Percentiles rank a stretch among this genome's conserved stretches.
Evolutionary conservation across 1,284 basidiomycete genomes (phyloP).

Genomic region (Inonotus obliquus): DNA sequence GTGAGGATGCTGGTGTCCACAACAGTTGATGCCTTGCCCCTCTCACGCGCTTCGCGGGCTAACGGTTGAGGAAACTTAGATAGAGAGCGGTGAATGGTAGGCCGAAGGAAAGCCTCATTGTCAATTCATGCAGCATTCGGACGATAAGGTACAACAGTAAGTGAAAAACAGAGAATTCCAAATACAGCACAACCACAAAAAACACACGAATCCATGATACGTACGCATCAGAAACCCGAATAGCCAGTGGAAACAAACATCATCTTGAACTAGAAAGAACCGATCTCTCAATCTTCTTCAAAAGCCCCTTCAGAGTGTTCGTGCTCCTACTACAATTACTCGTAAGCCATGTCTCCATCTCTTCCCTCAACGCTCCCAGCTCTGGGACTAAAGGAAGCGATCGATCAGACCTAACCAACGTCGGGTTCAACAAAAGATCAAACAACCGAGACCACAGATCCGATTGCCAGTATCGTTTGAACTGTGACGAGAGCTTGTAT

Average conservation of each 20-base stretch:
- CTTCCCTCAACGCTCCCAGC: constrained; percentile 56
- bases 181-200: neutral
- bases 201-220: neutral
- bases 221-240: neutral
- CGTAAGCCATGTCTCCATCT: constrained; percentile 89
- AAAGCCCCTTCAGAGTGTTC: constrained; percentile 78
- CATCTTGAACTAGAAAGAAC: constrained; percentile 26
- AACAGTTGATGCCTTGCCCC: constrained; percentile 35
- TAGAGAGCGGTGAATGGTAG: constrained; percentile 39
- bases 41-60: constrained; percentile 31
- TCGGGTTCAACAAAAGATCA: constrained; percentile 83
- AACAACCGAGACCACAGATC: constrained; percentile 86
- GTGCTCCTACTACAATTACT: constrained; percentile 81
- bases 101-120: no score
- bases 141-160: neutral
- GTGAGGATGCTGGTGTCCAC: constrained; percentile 41
- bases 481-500: constrained; percentile 68
- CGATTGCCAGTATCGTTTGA: constrained; percentile 95
- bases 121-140: no score
- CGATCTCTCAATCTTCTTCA: constrained; percentile 73
- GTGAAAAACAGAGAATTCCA: neutral
- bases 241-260: neutral
- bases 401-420: constrained; percentile 45
- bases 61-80: constrained; percentile 36
- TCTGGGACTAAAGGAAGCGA: constrained; percentile 69